A percentile compares a stretch with the other conserved stretches of the same genome.
Evolutionary conservation across 768 basidiomycete genomes (phyloP).

Genomic region (Cyclocybe cylindracea): DNA sequence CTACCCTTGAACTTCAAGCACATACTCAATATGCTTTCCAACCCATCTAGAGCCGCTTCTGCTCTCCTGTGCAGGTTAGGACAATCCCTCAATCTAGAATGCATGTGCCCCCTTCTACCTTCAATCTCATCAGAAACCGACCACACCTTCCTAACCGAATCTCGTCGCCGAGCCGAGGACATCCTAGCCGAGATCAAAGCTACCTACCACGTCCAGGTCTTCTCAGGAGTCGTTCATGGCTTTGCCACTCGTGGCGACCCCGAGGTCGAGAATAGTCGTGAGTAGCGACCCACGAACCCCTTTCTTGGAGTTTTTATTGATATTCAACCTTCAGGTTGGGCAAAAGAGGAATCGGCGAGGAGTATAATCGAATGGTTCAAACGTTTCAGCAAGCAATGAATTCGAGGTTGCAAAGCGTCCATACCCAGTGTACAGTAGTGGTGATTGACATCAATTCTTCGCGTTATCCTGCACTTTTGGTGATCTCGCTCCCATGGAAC

Average conservation of each 20-base stretch:
- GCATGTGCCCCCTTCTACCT: not conserved
- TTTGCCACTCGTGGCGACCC: conserved; percentile 50
- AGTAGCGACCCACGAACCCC: conserved; percentile 8
- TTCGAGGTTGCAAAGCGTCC: too few relatives aligned
- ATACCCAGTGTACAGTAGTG: too few relatives aligned
- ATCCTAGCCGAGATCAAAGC: conserved; percentile 51
- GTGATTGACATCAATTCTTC: too few relatives aligned
- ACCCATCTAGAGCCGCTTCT: conserved; percentile 47
- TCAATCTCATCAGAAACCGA: conserved; percentile 45
- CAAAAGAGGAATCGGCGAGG: conserved; percentile 56
- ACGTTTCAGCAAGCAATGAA: conserved; percentile 30
- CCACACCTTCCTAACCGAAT: conserved; percentile 49
- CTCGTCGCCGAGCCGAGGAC: conserved; percentile 57
- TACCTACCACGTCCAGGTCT: conserved; percentile 58
- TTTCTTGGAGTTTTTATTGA: not conserved
- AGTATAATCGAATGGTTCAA: conserved; percentile 51
- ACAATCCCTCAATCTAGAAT: not conserved
- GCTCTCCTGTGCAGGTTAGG: conserved; percentile 53
- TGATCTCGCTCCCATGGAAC: too few relatives aligned
- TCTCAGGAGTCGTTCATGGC: conserved; percentile 50
- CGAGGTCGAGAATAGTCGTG: conserved; percentile 39
- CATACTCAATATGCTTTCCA: not conserved
- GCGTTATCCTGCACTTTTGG: too few relatives aligned
- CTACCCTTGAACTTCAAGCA: too few relatives aligned
- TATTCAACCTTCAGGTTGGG: conserved; percentile 43